A percentile compares a stretch with the other conserved stretches of the same genome.
Conservation (phyloP, 805 yeast species). For the Debaryomyces maramus region DNA sequence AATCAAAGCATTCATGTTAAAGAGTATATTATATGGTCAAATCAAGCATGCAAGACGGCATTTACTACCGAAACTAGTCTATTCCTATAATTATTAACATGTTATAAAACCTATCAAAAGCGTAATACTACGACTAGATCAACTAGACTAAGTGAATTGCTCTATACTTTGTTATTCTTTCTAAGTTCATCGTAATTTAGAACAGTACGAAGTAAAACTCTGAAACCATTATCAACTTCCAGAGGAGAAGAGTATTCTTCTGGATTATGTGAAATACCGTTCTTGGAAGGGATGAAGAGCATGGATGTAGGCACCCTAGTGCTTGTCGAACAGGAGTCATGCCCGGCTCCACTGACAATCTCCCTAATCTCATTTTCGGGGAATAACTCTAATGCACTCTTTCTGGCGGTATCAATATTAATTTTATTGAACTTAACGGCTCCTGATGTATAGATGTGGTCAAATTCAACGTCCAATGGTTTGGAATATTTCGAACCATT, state of each 20-base stretch:
- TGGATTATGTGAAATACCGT: slow-evolving; percentile 68
- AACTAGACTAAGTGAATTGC: no score
- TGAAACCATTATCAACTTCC: slow-evolving; percentile 59
- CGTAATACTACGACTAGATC: no score
- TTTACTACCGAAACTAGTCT: no score
- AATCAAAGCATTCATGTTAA: no score
- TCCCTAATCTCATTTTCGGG: slow-evolving; percentile 44
- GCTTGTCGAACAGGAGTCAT: slow-evolving; percentile 65
- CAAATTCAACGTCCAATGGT: slow-evolving; percentile 4
- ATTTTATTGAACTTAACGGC: slow-evolving; percentile 58
- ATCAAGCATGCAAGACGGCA: no score
- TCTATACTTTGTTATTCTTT: no score
- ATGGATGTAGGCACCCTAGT: slow-evolving; percentile 64
- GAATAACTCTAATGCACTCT: slow-evolving; percentile 51
- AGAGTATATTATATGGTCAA: no score
- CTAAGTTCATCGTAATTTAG: slow-evolving; percentile 26
- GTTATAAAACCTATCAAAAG: no score
- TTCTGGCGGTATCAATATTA: slow-evolving; percentile 51
- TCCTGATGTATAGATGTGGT: slow-evolving; percentile 15
- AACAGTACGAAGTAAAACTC: slow-evolving; percentile 51
- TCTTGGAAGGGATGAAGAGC: slow-evolving; percentile 70
- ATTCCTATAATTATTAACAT: no score
- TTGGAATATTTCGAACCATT: not conserved
- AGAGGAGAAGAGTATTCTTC: slow-evolving; percentile 66
- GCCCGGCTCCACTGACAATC: slow-evolving; percentile 72